These are phyloP conservation scores for Clonostachys rhizophaga DNA, from an alignment of 2,329 filamentous ascomycete species.

Conservation along the genomic window DNA sequence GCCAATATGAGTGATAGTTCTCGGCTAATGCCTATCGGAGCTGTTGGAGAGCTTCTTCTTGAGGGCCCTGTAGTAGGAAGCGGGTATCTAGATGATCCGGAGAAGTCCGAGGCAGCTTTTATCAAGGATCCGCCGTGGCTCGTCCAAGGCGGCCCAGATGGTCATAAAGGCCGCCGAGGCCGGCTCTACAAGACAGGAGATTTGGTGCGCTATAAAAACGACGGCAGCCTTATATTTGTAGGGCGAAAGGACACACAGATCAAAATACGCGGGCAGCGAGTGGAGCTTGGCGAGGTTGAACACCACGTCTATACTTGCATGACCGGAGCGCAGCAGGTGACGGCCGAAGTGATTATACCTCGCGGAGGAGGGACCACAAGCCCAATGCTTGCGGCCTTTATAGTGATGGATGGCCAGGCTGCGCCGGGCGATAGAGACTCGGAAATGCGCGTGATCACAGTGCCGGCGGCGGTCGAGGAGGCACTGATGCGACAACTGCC, in stretches of 20 bases:
- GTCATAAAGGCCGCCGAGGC: neutral
- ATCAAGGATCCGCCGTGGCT: conserved; percentile 42
- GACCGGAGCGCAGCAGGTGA: conserved; percentile 20
- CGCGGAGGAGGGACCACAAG: neutral
- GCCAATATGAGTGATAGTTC: conserved; percentile 29
- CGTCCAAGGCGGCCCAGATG: conserved; percentile 16
- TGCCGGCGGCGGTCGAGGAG: neutral
- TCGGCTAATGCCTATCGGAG: conserved; percentile 29
- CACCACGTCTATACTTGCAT: conserved; percentile 23
- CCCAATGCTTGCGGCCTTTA: neutral
- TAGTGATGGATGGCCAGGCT: conserved; percentile 17
- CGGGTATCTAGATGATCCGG: conserved; percentile 46
- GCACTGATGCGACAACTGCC: neutral
- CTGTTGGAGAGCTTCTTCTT: conserved; percentile 36
- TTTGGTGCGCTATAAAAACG: conserved; percentile 20
- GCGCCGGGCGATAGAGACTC: conserved; percentile 29
- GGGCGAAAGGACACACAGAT: conserved; percentile 17
- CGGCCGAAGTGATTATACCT: conserved; percentile 36
- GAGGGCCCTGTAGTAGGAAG: conserved; percentile 46
- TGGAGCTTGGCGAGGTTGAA: conserved; percentile 38
- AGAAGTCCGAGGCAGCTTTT: conserved; percentile 45
- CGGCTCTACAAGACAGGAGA: conserved; percentile 9
- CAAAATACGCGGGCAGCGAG: conserved; percentile 53
- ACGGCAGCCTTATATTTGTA: conserved; percentile 25
- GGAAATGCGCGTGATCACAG: neutral